A percentile compares a stretch with the other conserved stretches of the same genome.
phyloP scores from a whole-genome alignment of 768 basidiomycete species.

The Pisolithus sp. region DNA sequence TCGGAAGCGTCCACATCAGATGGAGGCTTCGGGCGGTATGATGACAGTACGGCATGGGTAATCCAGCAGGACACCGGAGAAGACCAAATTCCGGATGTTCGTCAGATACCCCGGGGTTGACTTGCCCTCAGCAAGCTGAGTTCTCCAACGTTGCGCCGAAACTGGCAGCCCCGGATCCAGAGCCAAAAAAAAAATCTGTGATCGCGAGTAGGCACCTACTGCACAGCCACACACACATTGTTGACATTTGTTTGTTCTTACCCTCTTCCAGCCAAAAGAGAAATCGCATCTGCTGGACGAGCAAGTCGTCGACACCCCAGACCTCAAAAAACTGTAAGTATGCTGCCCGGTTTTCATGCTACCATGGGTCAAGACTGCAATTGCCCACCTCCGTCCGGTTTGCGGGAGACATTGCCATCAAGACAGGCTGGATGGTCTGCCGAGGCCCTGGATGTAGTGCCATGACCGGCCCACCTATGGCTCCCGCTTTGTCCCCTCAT shows the following conservation, averaged over 20 bases:
- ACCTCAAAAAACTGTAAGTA: slow-evolving; percentile 50
- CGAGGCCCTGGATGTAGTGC: slow-evolving; percentile 17
- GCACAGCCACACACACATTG: slow-evolving; percentile 18
- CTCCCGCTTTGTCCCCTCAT: background rate
- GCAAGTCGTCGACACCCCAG: slow-evolving; percentile 45
- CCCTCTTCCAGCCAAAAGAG: background rate
- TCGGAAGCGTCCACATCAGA: too few species aligned
- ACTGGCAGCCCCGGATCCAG: too few species aligned
- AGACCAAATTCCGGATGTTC: background rate
- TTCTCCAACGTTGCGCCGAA: too few species aligned
- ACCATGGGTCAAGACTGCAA: background rate
- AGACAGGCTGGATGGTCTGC: slow-evolving; percentile 18
- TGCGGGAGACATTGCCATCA: too few species aligned
- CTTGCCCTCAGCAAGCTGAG: too few species aligned
- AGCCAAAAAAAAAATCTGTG: too few species aligned
- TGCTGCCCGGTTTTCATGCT: slow-evolving; percentile 3
- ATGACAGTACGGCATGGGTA: too few species aligned
- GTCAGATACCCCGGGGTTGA: too few species aligned
- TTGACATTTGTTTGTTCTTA: slow-evolving; percentile 21
- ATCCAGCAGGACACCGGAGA: too few species aligned
- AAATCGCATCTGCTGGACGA: slow-evolving; percentile 1
- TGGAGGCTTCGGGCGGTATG: too few species aligned
- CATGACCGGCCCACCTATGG: background rate
- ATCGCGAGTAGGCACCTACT: too few species aligned
- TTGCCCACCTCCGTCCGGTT: background rate